phyloP scores from a whole-genome alignment of 148 eudicot species.

The Cornus suecica region DNA sequence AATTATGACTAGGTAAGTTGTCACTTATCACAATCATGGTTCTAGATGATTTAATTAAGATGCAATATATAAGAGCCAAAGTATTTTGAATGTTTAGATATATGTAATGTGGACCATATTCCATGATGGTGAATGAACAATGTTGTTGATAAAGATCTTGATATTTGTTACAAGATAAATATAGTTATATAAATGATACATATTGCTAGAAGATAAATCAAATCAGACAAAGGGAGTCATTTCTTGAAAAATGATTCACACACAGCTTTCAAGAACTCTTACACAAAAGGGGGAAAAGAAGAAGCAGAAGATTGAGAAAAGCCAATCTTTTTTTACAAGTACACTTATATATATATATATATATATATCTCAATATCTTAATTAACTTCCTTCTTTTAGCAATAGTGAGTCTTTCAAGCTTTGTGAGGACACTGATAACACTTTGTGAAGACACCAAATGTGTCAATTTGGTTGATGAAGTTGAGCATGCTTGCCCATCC shows the following conservation, averaged over 20 bases:
- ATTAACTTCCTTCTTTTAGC: background rate
- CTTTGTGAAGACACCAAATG: constrained; percentile 82
- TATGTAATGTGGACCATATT: background rate
- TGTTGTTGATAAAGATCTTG: background rate
- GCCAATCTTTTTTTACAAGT: constrained; percentile 33
- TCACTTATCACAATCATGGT: background rate
- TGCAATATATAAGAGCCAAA: background rate
- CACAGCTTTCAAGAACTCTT: constrained; percentile 10
- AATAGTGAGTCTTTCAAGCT: constrained; percentile 19
- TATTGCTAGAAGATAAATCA: background rate
- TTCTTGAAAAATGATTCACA: background rate
- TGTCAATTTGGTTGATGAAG: constrained; percentile 60
- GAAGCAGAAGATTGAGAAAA: constrained; percentile 8
- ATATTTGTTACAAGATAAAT: background rate
- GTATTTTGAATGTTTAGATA: background rate
- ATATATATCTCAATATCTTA: constrained; percentile 20
- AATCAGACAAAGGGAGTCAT: constrained; percentile 3
- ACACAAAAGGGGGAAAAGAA: constrained; percentile 3
- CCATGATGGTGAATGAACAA: background rate
- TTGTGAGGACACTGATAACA: constrained; percentile 79
- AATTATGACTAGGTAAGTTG: background rate
- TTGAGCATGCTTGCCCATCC: constrained; percentile 91
- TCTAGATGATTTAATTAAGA: background rate
- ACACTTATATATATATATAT: constrained; percentile 36
- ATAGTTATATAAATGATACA: background rate